Base-by-base conservation (phyloP, 768 basidiomycete genomes). In the Boletellus ananiceps region DNA sequence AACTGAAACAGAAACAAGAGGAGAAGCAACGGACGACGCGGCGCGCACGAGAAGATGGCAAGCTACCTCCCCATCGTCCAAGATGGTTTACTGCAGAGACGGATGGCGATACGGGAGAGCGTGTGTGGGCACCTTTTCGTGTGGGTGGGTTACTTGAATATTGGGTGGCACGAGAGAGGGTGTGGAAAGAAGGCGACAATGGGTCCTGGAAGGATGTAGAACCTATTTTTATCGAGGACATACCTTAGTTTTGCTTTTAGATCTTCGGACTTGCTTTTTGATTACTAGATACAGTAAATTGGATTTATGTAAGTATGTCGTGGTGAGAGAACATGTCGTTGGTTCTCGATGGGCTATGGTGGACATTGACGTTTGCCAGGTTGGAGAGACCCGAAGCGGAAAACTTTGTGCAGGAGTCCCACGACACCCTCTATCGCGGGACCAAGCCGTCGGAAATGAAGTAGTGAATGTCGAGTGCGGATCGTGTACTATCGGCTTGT, bases 51-150 rank as follows among this genome's bases (percentile, higher is more conserved):
- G 93, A 96, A 66, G 80, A 80, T 44, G 93, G 93, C 8, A 65
- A 74, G 58, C 47, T 82, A 34, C 74, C 82, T n/a, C 72, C 80
- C 1, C 93, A 97, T 69, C 70, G 71, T 45, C 86, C 95, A 7
- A 74, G 94, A 34, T 98, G 94, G 94, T 97, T 98, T 65, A 71
- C 67, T 6, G 82, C 88, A 0, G 78, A 83, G 64, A 87, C 81
- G 16, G 94, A 96, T 59, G 79, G 79, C 0, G 95, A 98, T 68
- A 93, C 90, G 2, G 86, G 88, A 2, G 93, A 95, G 62, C 74
- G 90, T 39, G 84, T 93, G 44, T 98, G 94, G 94, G 63, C 74
- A 40, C 94, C 94, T 0, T 67, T 73, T 13, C 68, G 80, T 49
- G 66, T 70, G 1, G 75, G 65, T 3, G 72, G 76, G 43, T 68